Evolutionary conservation across 2,329 filamentous ascomycete genomes (phyloP), one percentile per base, ranked within the genome.

Genomic region (Epichloe brachyelytri): DNA sequence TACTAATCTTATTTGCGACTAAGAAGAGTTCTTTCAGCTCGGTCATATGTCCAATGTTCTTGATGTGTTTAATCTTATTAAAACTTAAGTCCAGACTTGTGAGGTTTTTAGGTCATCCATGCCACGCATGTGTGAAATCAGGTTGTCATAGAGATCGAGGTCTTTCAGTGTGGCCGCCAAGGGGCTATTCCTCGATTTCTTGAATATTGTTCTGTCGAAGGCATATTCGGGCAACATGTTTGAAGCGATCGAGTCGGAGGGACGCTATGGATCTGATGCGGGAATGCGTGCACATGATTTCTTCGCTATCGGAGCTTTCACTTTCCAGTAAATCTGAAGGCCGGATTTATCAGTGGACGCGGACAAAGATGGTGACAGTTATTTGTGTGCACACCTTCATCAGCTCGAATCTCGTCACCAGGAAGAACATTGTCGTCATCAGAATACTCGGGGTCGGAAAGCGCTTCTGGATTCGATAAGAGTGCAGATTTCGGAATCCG

Each of bases 51-150:
- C 78, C 77, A 57, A 97, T 72, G 61, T 91, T 82, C 69, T 95
- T 95, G 72, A 98, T 95, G 69, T 96, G 90, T 67, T 95, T 96
- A 72, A 98, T 91, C 74, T 97, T 97, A 75, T 98, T 98, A 79
- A 96, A 98, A 67, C 87, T 94, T 48, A 98, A 76, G 65, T 98
- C 93, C 50, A 98, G 79, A 51, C 74, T 85, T 5, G 79, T 88
- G 50, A 98, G 78, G 54, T 86, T 76, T 12, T 76, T 80, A 96
- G 79, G 44, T 80, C 74, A 50, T 96, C 89, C 44, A 98, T 77
- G 33, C 87, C 87, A 57, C 83, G 83, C 67, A 96, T 81, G 67
- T 95, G 89, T 11, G 82, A 80, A 60, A 98, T 89, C 17, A 95
- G 77, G 68, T 98, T 98, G 70, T 98, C 93, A 72, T 98, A 98